These are phyloP conservation scores for Colletotrichum eremochloae DNA, from an alignment of 2,329 filamentous ascomycete genomes.

Conservation along the genomic window DNA sequence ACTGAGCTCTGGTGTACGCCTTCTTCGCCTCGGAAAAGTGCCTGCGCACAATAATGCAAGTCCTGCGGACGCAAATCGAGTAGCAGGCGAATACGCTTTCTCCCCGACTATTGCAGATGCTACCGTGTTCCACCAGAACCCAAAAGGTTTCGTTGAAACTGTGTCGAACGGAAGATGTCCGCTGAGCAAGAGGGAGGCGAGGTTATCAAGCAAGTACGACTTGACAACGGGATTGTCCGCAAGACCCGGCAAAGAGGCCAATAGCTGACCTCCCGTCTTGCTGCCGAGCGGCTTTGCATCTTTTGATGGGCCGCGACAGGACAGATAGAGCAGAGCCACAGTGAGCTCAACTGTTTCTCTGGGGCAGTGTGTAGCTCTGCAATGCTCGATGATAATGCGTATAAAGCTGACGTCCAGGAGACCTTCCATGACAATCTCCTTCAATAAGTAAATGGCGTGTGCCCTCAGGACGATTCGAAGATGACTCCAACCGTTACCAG, in stretches of 20 bases:
- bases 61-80: slow-evolving; percentile 25
- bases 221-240: background rate
- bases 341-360: slow-evolving; percentile 59
- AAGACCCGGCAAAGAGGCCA: slow-evolving; percentile 52
- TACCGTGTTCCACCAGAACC: slow-evolving; percentile 29
- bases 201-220: slow-evolving; percentile 11
- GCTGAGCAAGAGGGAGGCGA: slow-evolving; percentile 17
- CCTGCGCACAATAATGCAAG: slow-evolving; percentile 14
- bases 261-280: background rate
- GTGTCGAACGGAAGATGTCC: background rate
- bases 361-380: slow-evolving; percentile 51
- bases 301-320: slow-evolving; percentile 51
- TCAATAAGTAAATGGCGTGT: slow-evolving; percentile 60
- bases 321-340: slow-evolving; percentile 50
- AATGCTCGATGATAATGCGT: slow-evolving; percentile 58
- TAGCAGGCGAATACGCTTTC: slow-evolving; percentile 13
- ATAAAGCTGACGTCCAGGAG: slow-evolving; percentile 58
- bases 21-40: slow-evolving; percentile 6
- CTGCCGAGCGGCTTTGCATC: background rate
- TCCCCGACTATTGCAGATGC: slow-evolving; percentile 23
- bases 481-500: slow-evolving; percentile 59
- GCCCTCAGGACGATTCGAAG: slow-evolving; percentile 60
- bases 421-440: slow-evolving; percentile 56
- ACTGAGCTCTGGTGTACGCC: background rate
- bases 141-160: slow-evolving; percentile 18